Conservation (phyloP, 805 yeast genomes). For the Candida verbasci region DNA sequence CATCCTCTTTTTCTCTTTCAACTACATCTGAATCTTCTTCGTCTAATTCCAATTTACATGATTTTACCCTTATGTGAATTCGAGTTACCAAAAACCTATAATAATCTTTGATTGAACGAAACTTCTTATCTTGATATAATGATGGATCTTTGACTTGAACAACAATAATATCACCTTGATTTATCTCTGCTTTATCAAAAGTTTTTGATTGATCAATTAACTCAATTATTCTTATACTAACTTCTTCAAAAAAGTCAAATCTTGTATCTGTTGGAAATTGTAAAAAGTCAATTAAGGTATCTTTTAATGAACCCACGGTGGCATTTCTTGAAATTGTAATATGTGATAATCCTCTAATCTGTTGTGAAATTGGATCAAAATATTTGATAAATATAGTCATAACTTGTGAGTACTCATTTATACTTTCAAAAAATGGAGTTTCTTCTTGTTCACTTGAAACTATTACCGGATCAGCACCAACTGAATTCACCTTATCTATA, state of each 20-base stretch:
- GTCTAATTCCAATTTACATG: conserved; percentile 40
- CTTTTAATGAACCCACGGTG: conserved; percentile 35
- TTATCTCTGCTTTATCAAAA: conserved; percentile 54
- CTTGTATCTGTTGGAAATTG: conserved; percentile 30
- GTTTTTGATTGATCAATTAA: conserved; percentile 34
- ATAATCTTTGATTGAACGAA: conserved; percentile 36
- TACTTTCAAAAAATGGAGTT: conserved; percentile 12
- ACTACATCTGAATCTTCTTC: conserved; percentile 47
- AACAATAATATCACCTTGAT: conserved; percentile 63
- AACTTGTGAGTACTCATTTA: conserved; percentile 15
- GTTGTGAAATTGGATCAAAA: conserved; percentile 55
- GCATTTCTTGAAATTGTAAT: conserved; percentile 47
- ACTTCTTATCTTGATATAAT: conserved; percentile 12
- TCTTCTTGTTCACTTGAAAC: no score
- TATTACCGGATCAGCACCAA: no score
- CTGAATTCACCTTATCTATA: conserved; percentile 13
- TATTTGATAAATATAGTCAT: conserved; percentile 51
- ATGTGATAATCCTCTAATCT: conserved; percentile 65
- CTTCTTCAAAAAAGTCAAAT: conserved; percentile 54
- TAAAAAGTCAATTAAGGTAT: conserved; percentile 38
- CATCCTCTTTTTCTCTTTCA: conserved; percentile 13
- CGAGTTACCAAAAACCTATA: conserved; percentile 57
- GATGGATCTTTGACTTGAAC: conserved; percentile 23
- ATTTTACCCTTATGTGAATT: conserved; percentile 52
- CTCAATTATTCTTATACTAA: conserved; percentile 51